phyloP scores from a whole-genome alignment of 1,139 yeast species.

The Suhomyces ambrosiae region DNA sequence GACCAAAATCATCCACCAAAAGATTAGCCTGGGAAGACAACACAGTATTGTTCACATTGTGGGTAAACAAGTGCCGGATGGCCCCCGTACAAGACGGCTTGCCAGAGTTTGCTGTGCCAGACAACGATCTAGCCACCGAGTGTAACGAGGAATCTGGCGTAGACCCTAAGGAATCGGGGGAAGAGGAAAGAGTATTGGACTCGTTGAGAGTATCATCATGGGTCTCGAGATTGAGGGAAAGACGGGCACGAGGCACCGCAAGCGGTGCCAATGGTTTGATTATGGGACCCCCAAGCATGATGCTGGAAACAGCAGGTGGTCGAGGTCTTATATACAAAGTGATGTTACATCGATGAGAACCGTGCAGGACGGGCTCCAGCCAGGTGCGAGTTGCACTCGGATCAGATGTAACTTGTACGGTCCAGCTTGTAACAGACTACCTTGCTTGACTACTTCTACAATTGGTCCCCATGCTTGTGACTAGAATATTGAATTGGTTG shows the following conservation, averaged over 20 bases:
- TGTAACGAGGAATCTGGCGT: conserved; percentile 10
- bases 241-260: conserved; percentile 1
- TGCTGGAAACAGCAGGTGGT: conserved; percentile 2
- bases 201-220: neutral
- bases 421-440: too few relatives aligned
- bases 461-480: too few relatives aligned
- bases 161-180: conserved; percentile 10
- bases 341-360: conserved; percentile 12
- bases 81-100: conserved; percentile 3
- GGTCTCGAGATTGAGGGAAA: neutral
- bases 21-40: conserved; percentile 17
- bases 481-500: too few relatives aligned
- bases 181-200: conserved; percentile 8
- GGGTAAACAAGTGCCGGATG: conserved; percentile 12
- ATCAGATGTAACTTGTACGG: too few relatives aligned
- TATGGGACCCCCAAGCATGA: conserved; percentile 9
- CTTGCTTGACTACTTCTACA: too few relatives aligned
- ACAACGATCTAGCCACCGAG: conserved; percentile 7
- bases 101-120: conserved; percentile 3
- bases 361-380: too few relatives aligned
- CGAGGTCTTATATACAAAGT: conserved; percentile 8
- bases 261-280: conserved; percentile 3
- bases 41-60: conserved; percentile 16
- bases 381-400: too few relatives aligned
- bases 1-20: conserved; percentile 26